phyloP scores from a whole-genome alignment of 169 alveolate genomes.

The Neospora caninum region DNA sequence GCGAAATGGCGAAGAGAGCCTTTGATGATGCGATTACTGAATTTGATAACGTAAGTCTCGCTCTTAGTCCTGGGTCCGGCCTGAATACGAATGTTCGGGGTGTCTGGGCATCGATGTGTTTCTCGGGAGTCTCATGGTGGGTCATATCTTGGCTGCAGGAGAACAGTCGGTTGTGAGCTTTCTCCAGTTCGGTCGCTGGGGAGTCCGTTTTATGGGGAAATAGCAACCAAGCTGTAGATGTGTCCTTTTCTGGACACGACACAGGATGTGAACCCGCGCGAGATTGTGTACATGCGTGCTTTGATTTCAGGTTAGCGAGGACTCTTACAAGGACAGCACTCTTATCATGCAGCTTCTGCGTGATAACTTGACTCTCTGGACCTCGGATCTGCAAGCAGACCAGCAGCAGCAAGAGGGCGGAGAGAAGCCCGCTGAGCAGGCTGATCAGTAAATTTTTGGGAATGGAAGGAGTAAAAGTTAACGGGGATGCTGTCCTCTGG shows the following conservation, averaged over 20 bases:
- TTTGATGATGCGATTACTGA: constrained; percentile 96
- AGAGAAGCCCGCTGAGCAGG: constrained; percentile 35
- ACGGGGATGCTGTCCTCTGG: neutral
- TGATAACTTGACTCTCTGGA: constrained; percentile 94
- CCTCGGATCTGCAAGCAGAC: constrained; percentile 84
- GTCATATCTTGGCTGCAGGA: neutral
- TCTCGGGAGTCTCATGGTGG: neutral
- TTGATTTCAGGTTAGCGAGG: constrained; percentile 82
- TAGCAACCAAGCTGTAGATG: no score
- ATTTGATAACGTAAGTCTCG: constrained; percentile 87
- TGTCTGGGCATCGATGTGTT: neutral
- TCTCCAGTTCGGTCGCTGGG: no score
- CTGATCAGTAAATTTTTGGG: constrained; percentile 6
- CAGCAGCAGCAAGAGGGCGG: constrained; percentile 62
- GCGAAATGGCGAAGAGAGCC: constrained; percentile 97
- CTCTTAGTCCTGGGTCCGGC: neutral
- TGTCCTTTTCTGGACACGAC: no score
- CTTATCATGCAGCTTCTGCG: constrained; percentile 93
- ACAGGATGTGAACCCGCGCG: no score
- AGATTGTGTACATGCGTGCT: neutral
- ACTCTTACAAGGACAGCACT: constrained; percentile 94
- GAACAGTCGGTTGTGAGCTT: no score
- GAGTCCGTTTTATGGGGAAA: no score
- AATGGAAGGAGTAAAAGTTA: neutral
- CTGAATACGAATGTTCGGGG: neutral